Conservation (phyloP, 345 rosid genomes). For the Eucalyptus curtisii region DNA sequence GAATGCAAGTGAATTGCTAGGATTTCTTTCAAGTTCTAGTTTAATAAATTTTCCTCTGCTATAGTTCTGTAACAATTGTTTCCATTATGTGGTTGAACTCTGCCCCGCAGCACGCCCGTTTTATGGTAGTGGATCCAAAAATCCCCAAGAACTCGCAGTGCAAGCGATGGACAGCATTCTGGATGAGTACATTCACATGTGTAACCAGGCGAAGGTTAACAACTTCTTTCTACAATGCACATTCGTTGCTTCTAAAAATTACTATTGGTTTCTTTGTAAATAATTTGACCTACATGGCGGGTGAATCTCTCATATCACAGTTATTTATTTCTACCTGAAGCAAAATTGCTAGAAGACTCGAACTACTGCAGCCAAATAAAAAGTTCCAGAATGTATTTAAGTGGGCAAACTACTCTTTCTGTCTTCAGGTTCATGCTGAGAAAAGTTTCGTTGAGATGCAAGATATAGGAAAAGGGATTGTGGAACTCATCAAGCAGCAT, state of each 20-base stretch:
- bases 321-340: background rate
- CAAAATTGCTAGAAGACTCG: background rate
- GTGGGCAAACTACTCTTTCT: background rate
- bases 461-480: slow-evolving; percentile 47
- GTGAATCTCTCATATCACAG: background rate
- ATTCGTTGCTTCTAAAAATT: background rate
- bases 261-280: background rate
- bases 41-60: background rate
- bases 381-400: background rate
- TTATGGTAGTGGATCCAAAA: background rate
- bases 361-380: background rate
- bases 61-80: background rate
- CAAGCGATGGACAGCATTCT: slow-evolving; percentile 1
- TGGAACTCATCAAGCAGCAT: slow-evolving; percentile 46
- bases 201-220: slow-evolving; percentile 8
- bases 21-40: background rate
- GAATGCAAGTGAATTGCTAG: background rate
- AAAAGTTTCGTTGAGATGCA: slow-evolving; percentile 31
- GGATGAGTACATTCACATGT: slow-evolving; percentile 18
- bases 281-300: background rate
- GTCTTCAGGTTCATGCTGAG: slow-evolving; percentile 28
- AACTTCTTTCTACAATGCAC: background rate
- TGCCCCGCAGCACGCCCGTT: background rate
- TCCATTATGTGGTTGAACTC: background rate
- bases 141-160: background rate